phyloP scores from a whole-genome alignment of 371 early-diverging fungal genomes.

The Choanephora cucurbitarum region DNA sequence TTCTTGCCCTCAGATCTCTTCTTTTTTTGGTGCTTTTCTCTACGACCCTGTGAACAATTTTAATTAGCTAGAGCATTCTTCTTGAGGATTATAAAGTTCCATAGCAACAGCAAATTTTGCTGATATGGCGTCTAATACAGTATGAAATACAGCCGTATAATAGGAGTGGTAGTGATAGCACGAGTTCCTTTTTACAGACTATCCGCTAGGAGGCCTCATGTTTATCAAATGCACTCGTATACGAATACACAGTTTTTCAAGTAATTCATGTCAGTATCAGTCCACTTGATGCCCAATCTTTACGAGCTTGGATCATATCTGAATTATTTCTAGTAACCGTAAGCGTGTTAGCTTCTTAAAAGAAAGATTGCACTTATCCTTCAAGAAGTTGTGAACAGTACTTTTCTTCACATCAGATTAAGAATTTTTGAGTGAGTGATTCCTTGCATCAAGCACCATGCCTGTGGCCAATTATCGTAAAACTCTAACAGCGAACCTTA shows the following conservation, averaged over 20 bases:
- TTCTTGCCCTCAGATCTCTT: slow-evolving; percentile 1
- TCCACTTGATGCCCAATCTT: slow-evolving; percentile 3
- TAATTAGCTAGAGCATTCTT: background rate
- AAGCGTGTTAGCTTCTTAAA: slow-evolving; percentile 10
- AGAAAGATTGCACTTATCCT: slow-evolving; percentile 17
- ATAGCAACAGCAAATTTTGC: slow-evolving; percentile 6
- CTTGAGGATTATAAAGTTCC: slow-evolving; percentile 9
- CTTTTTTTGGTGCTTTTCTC: background rate
- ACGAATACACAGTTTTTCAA: slow-evolving; percentile 10
- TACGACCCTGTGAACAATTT: too few species aligned
- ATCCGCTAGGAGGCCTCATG: slow-evolving; percentile 1
- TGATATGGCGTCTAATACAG: background rate
- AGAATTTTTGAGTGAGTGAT: slow-evolving; percentile 13
- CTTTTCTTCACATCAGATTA: slow-evolving; percentile 9
- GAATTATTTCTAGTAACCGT: slow-evolving; percentile 19
- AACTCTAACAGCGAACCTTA: slow-evolving; percentile 13
- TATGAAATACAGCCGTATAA: background rate
- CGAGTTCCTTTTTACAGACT: slow-evolving; percentile 3
- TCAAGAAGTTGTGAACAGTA: slow-evolving; percentile 10
- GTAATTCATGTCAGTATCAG: slow-evolving; percentile 12
- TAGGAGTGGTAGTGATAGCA: background rate
- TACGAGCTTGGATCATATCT: too few species aligned
- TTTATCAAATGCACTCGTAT: slow-evolving; percentile 10
- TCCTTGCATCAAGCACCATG: slow-evolving; percentile 12
- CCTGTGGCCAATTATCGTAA: slow-evolving; percentile 11